phyloP scores from a whole-genome alignment of 345 rosid genomes.

The Microcos paniculata region DNA sequence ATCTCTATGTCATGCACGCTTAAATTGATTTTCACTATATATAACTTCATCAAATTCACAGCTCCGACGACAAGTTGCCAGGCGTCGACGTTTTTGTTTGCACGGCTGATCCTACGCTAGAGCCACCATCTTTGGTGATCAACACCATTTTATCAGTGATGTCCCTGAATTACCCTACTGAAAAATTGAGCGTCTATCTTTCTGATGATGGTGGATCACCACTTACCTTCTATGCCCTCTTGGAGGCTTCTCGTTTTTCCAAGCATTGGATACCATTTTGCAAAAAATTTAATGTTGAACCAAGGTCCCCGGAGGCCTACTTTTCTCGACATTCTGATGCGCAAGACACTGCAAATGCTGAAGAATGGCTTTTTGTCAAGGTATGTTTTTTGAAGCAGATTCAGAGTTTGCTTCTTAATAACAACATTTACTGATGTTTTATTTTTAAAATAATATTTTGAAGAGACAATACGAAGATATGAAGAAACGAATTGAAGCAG shows the following conservation, averaged over 20 bases:
- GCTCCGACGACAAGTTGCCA: conserved; percentile 37
- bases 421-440: neutral
- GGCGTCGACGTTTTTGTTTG: conserved; percentile 65
- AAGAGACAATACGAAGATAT: conserved; percentile 24
- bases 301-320: conserved; percentile 66
- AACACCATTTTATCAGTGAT: conserved; percentile 64
- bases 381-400: neutral
- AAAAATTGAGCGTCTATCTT: conserved; percentile 54
- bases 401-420: too few species aligned
- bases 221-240: conserved; percentile 54
- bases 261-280: conserved; percentile 63
- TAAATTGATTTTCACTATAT: too few species aligned
- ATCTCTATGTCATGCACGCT: too few species aligned
- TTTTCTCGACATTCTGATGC: conserved; percentile 21
- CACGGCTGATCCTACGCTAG: conserved; percentile 71
- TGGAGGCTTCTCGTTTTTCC: conserved; percentile 54
- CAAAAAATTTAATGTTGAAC: conserved; percentile 50
- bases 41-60: neutral
- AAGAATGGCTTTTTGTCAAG: conserved; percentile 17
- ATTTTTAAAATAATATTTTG: neutral
- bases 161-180: conserved; percentile 59
- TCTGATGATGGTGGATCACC: conserved; percentile 73
- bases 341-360: neutral
- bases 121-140: conserved; percentile 71
- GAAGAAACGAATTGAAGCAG: conserved; percentile 17